These are phyloP conservation scores for Brachypodium distachyon DNA, from an alignment of 202 grass and related monocot species.

Conservation along the genomic window DNA sequence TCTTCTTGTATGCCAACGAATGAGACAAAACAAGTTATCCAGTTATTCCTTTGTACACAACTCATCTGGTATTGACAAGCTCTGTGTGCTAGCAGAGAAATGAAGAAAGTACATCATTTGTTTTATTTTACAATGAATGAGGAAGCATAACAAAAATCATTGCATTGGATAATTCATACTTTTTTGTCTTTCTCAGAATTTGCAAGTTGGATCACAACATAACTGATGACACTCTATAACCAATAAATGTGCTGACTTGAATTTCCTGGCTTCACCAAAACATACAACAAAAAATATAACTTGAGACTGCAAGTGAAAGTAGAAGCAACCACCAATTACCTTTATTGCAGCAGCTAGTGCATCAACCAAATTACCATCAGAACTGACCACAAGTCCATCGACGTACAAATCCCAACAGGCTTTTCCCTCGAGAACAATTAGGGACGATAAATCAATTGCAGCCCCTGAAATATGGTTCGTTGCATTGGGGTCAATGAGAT, in stretches of 20 bases:
- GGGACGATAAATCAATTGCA: constrained; percentile 80
- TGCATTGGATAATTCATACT: background rate
- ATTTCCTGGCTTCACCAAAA: background rate
- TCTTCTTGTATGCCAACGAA: background rate
- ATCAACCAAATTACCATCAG: constrained; percentile 83
- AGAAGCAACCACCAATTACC: constrained; percentile 24
- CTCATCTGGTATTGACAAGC: background rate
- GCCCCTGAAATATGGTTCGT: constrained; percentile 49
- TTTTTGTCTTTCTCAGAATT: background rate
- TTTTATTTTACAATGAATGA: background rate
- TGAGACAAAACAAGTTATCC: background rate
- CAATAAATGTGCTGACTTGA: background rate
- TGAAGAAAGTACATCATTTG: background rate
- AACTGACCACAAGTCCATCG: constrained; percentile 72
- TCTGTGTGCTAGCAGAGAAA: background rate
- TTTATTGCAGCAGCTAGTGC: constrained; percentile 65
- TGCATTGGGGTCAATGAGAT: constrained; percentile 3
- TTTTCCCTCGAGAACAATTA: constrained; percentile 76
- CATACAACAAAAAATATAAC: background rate
- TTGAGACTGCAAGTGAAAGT: background rate
- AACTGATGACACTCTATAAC: background rate
- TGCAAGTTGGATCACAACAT: background rate
- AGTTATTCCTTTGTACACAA: background rate
- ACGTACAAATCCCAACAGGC: constrained; percentile 84
- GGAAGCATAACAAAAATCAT: background rate